Percentiles rank a stretch among this genome's conserved stretches.
Evolutionary conservation across 805 yeast species (phyloP).

Genomic region (Ogataea ganodermae): DNA sequence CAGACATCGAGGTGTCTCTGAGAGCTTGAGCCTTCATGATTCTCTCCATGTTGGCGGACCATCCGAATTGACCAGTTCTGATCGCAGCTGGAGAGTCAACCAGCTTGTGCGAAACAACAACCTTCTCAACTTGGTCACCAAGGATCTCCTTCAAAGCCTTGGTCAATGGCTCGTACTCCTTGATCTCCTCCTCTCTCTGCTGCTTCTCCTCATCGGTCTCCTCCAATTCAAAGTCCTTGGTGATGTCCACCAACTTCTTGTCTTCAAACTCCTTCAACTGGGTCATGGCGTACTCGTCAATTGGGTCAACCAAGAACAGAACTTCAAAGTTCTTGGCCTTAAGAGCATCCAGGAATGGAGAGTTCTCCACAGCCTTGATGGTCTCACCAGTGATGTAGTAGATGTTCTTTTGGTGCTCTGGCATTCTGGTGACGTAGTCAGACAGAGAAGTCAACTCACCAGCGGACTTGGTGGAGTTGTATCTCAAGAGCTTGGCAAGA

Average conservation of each 20-base stretch:
- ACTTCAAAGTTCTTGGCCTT: constrained; percentile 99
- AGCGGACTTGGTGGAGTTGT: constrained; percentile 91
- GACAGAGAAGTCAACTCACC: constrained; percentile 94
- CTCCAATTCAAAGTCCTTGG: constrained; percentile 98
- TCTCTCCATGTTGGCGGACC: constrained; percentile 99
- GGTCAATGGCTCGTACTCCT: constrained; percentile 91
- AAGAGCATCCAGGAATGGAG: constrained; percentile 98
- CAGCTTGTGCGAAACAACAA: constrained; percentile 95
- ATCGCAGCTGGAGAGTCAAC: constrained; percentile 99
- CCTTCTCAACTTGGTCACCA: constrained; percentile 99
- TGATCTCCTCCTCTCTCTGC: constrained; percentile 88
- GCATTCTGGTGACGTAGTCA: constrained; percentile 99
- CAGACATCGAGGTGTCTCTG: constrained; percentile 97
- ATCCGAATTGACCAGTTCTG: constrained; percentile 99
- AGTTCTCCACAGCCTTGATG: constrained; percentile 94
- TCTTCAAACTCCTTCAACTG: constrained; percentile 99
- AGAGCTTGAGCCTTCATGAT: constrained; percentile 99
- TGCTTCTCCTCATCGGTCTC: constrained; percentile 98
- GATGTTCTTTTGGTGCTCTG: constrained; percentile 99
- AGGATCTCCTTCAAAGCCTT: constrained; percentile 94
- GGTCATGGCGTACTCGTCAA: constrained; percentile 99
- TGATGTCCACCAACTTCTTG: constrained; percentile 97
- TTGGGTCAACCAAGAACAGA: constrained; percentile 96
- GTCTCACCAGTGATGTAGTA: constrained; percentile 99
- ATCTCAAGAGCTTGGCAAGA: constrained; percentile 94